Evolutionary conservation across 495 filamentous ascomycete genomes (phyloP).

Genomic region (Daldinia decipiens): DNA sequence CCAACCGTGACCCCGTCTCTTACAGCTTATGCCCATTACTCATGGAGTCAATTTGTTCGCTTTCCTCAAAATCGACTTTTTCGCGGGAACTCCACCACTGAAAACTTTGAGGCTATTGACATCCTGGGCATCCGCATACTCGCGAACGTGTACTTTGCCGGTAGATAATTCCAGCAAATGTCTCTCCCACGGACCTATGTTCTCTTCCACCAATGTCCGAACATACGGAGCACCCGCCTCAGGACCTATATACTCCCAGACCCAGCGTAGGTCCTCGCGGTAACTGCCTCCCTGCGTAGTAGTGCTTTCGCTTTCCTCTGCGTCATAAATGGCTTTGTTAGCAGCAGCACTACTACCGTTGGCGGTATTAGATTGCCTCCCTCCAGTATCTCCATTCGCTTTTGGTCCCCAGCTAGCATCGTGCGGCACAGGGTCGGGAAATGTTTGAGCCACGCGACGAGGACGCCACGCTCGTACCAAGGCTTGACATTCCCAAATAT

Average conservation of each 20-base stretch:
- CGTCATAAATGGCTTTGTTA: not conserved
- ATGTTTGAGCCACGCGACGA: slow-evolving; percentile 41
- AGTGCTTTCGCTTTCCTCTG: slow-evolving; percentile 3
- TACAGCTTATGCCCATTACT: not conserved
- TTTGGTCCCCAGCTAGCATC: slow-evolving; percentile 51
- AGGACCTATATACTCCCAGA: slow-evolving; percentile 62
- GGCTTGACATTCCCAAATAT: slow-evolving; percentile 63
- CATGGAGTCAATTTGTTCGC: slow-evolving; percentile 1
- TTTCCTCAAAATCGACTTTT: slow-evolving; percentile 21
- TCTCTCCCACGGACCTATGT: slow-evolving; percentile 61
- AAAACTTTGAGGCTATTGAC: slow-evolving; percentile 33
- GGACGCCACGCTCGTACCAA: slow-evolving; percentile 58
- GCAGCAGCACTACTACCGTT: not conserved
- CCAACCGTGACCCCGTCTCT: slow-evolving; percentile 1
- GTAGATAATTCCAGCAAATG: slow-evolving; percentile 56
- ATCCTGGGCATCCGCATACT: slow-evolving; percentile 50
- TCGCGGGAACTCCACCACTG: slow-evolving; percentile 3
- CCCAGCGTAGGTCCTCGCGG: slow-evolving; percentile 52
- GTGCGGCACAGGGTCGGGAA: slow-evolving; percentile 51
- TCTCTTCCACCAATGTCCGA: slow-evolving; percentile 59
- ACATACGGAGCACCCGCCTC: slow-evolving; percentile 50
- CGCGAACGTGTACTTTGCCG: slow-evolving; percentile 52
- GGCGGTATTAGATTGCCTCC: slow-evolving; percentile 14
- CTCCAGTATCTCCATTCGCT: not conserved
- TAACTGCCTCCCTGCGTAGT: not conserved